phyloP scores from a whole-genome alignment of 352 stramenopile species.

The Pythium dissotocum region DNA sequence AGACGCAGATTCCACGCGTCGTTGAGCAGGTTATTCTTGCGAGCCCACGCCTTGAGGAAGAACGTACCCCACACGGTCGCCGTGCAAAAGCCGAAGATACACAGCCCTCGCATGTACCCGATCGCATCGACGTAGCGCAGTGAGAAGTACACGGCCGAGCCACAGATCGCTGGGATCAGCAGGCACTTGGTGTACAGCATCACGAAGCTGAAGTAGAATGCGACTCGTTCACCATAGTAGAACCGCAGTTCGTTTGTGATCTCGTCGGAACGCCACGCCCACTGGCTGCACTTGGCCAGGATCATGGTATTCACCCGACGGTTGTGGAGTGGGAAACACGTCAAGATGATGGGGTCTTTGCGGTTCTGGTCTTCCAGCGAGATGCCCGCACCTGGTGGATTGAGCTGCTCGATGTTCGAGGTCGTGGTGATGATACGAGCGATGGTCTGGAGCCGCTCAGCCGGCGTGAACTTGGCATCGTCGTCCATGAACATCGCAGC shows the following conservation, averaged over 20 bases:
- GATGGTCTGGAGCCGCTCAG: constrained; percentile 83
- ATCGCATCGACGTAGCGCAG: constrained; percentile 68
- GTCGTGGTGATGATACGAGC: constrained; percentile 86
- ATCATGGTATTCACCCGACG: constrained; percentile 71
- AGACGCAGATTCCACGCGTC: constrained; percentile 82
- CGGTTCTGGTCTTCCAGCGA: constrained; percentile 77
- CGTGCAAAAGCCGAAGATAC: constrained; percentile 79
- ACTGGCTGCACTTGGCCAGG: constrained; percentile 66
- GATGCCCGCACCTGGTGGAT: constrained; percentile 76
- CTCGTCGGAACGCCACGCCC: constrained; percentile 77
- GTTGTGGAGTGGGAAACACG: constrained; percentile 87
- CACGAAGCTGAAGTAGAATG: constrained; percentile 87
- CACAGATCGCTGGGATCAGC: constrained; percentile 55
- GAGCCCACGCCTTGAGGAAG: constrained; percentile 76
- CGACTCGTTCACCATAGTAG: constrained; percentile 82
- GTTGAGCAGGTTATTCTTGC: constrained; percentile 81
- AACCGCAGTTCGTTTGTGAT: constrained; percentile 86
- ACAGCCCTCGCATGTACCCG: constrained; percentile 78
- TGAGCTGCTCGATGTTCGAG: constrained; percentile 64
- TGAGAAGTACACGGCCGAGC: constrained; percentile 65
- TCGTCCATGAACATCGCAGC: constrained; percentile 40
- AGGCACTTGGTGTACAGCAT: constrained; percentile 87
- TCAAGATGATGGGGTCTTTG: constrained; percentile 72
- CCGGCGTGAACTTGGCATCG: constrained; percentile 78
- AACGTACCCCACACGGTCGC: constrained; percentile 76